A percentile compares a stretch with the other conserved stretches of the same genome.
Evolutionary conservation across 176 grass and related monocot genomes (phyloP).

Genomic region (Triticum turgidum): DNA sequence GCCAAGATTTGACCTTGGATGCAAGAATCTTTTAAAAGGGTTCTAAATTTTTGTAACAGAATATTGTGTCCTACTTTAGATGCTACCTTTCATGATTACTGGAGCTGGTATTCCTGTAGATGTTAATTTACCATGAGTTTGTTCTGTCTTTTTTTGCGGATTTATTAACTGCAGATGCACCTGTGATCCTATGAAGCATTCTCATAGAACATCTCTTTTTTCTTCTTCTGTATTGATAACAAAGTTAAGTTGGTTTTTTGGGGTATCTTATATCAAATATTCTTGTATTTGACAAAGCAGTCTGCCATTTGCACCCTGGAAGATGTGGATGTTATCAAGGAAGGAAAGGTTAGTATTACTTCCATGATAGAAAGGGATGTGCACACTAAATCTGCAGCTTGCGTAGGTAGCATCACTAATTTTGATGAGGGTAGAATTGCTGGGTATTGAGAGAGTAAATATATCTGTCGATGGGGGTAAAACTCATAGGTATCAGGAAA

Average conservation of each 20-base stretch:
- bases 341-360: slow-evolving; percentile 53
- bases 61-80: neutral
- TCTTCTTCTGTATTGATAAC: neutral
- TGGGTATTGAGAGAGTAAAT: slow-evolving; percentile 80
- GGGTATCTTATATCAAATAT: slow-evolving; percentile 12
- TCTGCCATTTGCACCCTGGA: slow-evolving; percentile 83
- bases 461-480: slow-evolving; percentile 76
- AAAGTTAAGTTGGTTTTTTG: neutral
- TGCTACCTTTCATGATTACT: neutral
- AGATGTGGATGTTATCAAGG: slow-evolving; percentile 42
- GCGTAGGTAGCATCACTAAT: neutral
- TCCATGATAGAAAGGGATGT: slow-evolving; percentile 3
- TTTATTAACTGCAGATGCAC: neutral
- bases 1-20: slow-evolving; percentile 63
- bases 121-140: neutral
- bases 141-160: neutral
- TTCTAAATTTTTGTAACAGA: neutral
- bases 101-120: neutral
- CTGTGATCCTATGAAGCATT: neutral
- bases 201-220: neutral
- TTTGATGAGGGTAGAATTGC: slow-evolving; percentile 48
- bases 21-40: neutral
- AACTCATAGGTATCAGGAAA: slow-evolving; percentile 69
- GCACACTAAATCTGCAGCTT: neutral
- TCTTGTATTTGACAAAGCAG: slow-evolving; percentile 39